Evolutionary conservation across 768 basidiomycete species (phyloP).

Genomic region (Cantharellus cinnabarinus): DNA sequence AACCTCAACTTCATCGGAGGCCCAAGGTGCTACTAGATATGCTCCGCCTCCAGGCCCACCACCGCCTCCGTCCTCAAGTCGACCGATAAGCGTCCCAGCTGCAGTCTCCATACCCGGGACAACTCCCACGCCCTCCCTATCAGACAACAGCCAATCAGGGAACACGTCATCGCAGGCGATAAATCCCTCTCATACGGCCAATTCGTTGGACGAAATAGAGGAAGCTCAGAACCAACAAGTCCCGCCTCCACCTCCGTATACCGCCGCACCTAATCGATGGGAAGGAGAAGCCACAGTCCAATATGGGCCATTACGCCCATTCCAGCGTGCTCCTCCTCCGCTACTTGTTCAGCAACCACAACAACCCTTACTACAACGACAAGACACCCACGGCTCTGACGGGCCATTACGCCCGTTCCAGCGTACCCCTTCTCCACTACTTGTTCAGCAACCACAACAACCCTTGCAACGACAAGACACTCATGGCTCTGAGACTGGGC

Average conservation of each 20-base stretch:
- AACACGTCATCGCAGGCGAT: too few relatives aligned
- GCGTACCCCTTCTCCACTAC: neutral
- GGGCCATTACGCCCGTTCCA: neutral
- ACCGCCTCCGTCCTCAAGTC: too few relatives aligned
- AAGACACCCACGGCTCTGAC: neutral
- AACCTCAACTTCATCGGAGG: too few relatives aligned
- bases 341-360: neutral
- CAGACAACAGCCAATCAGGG: too few relatives aligned
- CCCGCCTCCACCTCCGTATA: constrained; percentile 1
- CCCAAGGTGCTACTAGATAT: too few relatives aligned
- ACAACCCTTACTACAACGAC: neutral
- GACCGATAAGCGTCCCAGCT: too few relatives aligned
- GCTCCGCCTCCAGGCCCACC: too few relatives aligned
- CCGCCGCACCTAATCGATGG: neutral
- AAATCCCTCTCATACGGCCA: too few relatives aligned
- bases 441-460: neutral
- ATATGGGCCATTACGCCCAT: constrained; percentile 5
- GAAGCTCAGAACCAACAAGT: too few relatives aligned
- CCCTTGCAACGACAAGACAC: neutral
- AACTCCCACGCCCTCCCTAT: too few relatives aligned
- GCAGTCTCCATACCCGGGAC: too few relatives aligned
- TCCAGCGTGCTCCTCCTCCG: neutral
- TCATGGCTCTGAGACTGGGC: neutral
- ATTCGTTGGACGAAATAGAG: too few relatives aligned
- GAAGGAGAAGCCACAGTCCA: constrained; percentile 3